Conservation (phyloP, 2,329 filamentous ascomycete genomes). For the Fusarium gaditjirri region DNA sequence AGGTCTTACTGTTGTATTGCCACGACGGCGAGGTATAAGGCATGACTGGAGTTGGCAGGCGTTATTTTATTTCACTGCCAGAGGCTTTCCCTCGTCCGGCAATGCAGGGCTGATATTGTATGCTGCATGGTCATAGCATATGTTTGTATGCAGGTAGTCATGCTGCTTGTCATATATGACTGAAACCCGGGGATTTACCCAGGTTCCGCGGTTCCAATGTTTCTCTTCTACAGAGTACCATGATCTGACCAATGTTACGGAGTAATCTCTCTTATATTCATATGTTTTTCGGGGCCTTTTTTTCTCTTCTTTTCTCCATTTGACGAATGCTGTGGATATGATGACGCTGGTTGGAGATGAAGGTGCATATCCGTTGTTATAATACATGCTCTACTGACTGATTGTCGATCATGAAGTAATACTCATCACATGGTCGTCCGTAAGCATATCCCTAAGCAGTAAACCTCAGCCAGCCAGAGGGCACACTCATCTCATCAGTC, state of each 20-base stretch:
- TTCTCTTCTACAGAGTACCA: background rate
- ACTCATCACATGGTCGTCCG: constrained; percentile 10
- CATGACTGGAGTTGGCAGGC: background rate
- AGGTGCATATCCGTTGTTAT: background rate
- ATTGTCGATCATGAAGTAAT: background rate
- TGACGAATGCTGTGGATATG: background rate
- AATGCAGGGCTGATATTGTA: background rate
- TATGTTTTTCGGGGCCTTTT: background rate
- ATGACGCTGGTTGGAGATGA: background rate
- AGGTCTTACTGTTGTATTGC: background rate
- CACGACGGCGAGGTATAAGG: background rate
- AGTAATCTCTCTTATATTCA: background rate
- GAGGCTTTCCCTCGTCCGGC: background rate
- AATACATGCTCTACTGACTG: background rate
- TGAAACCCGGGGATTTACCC: constrained; percentile 11
- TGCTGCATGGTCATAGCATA: background rate
- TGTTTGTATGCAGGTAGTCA: constrained; percentile 18
- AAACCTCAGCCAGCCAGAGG: constrained; percentile 12
- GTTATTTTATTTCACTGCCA: background rate
- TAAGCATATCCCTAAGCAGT: background rate
- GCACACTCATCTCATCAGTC: constrained; percentile 24
- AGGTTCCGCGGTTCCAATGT: constrained; percentile 14
- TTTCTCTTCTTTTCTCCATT: background rate
- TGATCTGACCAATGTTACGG: constrained; percentile 23
- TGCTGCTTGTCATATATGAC: constrained; percentile 36